A percentile compares a stretch with the other conserved stretches of the same genome.
phyloP scores from a whole-genome alignment of 2,329 filamentous ascomycete species.

The Xylaria sp. region DNA sequence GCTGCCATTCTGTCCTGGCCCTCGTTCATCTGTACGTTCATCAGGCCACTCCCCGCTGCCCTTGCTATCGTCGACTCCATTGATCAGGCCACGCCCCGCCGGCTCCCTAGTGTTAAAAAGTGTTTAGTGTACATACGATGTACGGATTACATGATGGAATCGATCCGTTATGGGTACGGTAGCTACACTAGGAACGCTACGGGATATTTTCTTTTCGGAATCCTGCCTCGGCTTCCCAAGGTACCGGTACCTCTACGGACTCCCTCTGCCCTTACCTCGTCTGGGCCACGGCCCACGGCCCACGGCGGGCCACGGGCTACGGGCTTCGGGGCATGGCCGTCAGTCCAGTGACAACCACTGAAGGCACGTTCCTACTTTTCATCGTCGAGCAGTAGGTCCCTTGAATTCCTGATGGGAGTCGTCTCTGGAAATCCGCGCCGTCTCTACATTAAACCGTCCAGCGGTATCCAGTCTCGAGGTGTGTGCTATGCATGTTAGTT shows the following conservation, averaged over 20 bases:
- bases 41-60: constrained; percentile 16
- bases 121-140: background rate
- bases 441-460: background rate
- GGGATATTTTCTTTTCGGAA: background rate
- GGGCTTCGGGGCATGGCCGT: background rate
- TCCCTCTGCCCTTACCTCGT: no score
- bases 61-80: constrained; percentile 15
- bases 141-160: background rate
- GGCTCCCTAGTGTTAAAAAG: background rate
- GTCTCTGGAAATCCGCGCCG: background rate
- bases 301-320: no score
- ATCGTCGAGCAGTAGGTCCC: no score
- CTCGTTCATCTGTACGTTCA: constrained; percentile 12
- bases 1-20: constrained; percentile 16
- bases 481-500: background rate
- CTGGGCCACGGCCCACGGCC: no score
- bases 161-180: background rate
- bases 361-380: background rate
- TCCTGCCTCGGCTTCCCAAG: constrained; percentile 1
- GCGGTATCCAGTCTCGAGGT: background rate
- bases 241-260: constrained; percentile 10
- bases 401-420: no score
- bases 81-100: constrained; percentile 16
- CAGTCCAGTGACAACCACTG: background rate
- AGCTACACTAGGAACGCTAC: background rate